Evolutionary conservation across 176 grass and related monocot species (phyloP).

Genomic region (maize (Zea mays)): Zm-B73-REFERENCE-NAM-5.0 NC_050096.1:47115501-47116000

Average conservation of each 20-base stretch:
- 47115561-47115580: slow-evolving; percentile 91
- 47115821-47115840: slow-evolving; percentile 88
- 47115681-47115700: slow-evolving; percentile 69
- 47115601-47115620: slow-evolving; percentile 71
- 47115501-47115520: slow-evolving; percentile 84
- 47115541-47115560: slow-evolving; percentile 76
- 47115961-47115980: slow-evolving; percentile 71
- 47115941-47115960: slow-evolving; percentile 63
- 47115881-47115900: slow-evolving; percentile 95
- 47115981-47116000: slow-evolving; percentile 60
- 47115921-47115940: slow-evolving; percentile 78
- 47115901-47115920: slow-evolving; percentile 93
- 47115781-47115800: slow-evolving; percentile 80
- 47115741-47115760: slow-evolving; percentile 89
- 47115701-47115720: slow-evolving; percentile 98
- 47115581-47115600: slow-evolving; percentile 97
- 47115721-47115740: slow-evolving; percentile 96
- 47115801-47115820: slow-evolving; percentile 93
- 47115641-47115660: slow-evolving; percentile 25
- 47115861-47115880: slow-evolving; percentile 96
- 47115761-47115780: slow-evolving; percentile 78
- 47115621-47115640: slow-evolving; percentile 30
- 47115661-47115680: slow-evolving; percentile 35
- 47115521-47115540: slow-evolving; percentile 93
- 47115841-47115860: slow-evolving; percentile 73